A percentile compares a stretch with the other conserved stretches of the same genome.
These are phyloP conservation scores for Raffaelea albimanens DNA, from an alignment of 2,329 filamentous ascomycete species.

Conservation along the genomic window DNA sequence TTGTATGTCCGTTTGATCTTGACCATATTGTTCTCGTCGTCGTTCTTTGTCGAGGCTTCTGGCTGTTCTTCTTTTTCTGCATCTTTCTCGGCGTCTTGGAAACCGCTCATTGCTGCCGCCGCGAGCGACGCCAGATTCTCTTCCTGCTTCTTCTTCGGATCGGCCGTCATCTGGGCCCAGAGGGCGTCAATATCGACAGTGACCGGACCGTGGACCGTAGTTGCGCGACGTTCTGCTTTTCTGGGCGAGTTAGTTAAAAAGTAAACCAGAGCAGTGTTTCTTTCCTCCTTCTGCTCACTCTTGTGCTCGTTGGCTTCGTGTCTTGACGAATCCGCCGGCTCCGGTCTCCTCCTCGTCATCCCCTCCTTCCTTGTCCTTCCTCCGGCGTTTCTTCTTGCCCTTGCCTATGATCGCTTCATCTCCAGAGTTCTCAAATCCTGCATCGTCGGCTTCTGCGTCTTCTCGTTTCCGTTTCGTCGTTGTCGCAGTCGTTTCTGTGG, in stretches of 20 bases:
- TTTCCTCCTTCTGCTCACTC: conserved; percentile 35
- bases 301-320: conserved; percentile 56
- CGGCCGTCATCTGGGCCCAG: conserved; percentile 54
- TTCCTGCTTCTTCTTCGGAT: conserved; percentile 12
- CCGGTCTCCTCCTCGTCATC: conserved; percentile 49
- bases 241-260: conserved; percentile 20
- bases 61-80: not conserved
- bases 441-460: conserved; percentile 29
- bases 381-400: conserved; percentile 44
- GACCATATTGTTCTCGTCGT: conserved; percentile 33
- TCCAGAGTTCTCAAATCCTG: conserved; percentile 58
- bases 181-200: conserved; percentile 64
- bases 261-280: not conserved
- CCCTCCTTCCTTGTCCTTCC: conserved; percentile 25
- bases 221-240: conserved; percentile 46
- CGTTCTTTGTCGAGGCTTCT: not conserved
- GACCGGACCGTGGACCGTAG: conserved; percentile 44
- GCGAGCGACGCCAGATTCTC: conserved; percentile 5
- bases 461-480: conserved; percentile 20
- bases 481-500: conserved; percentile 6
- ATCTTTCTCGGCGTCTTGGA: not conserved
- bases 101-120: not conserved
- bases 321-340: conserved; percentile 60
- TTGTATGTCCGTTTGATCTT: conserved; percentile 64
- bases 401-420: conserved; percentile 60